Evolutionary conservation across 768 basidiomycete genomes (phyloP).

Genomic region (Cystofilobasidium bisporidii): DNA sequence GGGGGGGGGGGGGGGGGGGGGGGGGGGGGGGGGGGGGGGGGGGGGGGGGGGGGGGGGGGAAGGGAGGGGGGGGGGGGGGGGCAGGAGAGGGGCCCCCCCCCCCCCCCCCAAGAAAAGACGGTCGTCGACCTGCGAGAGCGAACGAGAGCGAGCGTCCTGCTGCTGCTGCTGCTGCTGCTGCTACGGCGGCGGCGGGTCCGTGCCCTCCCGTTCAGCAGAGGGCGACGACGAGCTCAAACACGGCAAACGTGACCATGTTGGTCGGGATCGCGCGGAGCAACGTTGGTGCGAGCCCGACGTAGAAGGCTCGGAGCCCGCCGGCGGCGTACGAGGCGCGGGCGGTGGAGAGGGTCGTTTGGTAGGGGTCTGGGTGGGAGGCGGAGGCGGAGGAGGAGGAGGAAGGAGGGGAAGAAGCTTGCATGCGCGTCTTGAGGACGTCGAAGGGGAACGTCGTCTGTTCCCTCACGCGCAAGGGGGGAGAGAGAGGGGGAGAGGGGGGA

Average conservation of each 20-base stretch:
- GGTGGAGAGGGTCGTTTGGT: neutral
- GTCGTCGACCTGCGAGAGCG: too few relatives aligned
- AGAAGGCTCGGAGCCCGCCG: neutral
- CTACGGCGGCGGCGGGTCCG: too few relatives aligned
- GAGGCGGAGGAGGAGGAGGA: neutral
- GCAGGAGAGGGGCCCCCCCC: too few relatives aligned
- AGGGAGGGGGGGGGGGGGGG: too few relatives aligned
- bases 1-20: too few relatives aligned
- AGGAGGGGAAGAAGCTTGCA: neutral
- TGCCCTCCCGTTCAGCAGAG: neutral
- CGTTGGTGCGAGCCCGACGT: slow-evolving; percentile 7
- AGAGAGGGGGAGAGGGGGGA: neutral
- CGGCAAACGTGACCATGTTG: slow-evolving; percentile 8
- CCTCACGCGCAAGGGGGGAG: neutral
- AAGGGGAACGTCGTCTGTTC: slow-evolving; percentile 10
- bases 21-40: too few relatives aligned
- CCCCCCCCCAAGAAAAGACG: too few relatives aligned
- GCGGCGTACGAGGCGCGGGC: neutral
- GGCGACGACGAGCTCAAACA: slow-evolving; percentile 3
- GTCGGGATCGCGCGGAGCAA: slow-evolving; percentile 4
- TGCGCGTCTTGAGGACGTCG: slow-evolving; percentile 19
- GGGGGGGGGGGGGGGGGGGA: too few relatives aligned
- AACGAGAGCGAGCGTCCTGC: too few relatives aligned
- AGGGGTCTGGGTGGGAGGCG: neutral
- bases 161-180: too few relatives aligned